These are phyloP conservation scores for Cornus kousa DNA, from an alignment of 148 eudicot species.

Conservation along the genomic window DNA sequence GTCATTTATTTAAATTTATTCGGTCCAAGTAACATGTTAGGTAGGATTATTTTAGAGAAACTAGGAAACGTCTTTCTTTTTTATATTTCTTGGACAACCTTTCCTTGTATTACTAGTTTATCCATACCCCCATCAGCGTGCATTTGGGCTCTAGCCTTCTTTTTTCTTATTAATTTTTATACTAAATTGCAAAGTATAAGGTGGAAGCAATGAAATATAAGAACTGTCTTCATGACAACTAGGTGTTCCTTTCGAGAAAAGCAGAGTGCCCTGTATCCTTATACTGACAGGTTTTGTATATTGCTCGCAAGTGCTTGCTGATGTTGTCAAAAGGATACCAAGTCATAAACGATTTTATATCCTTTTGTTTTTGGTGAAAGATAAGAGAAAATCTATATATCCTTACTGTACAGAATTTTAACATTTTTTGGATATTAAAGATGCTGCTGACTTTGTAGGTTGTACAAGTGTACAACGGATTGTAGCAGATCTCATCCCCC, in stretches of 20 bases:
- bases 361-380: background rate
- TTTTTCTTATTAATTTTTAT: too few species aligned
- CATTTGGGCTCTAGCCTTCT: background rate
- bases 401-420: background rate
- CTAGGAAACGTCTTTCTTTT: background rate
- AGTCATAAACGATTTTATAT: background rate
- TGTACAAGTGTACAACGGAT: slow-evolving; percentile 76
- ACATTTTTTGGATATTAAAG: background rate
- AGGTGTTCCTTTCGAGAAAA: background rate
- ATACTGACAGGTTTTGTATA: background rate
- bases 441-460: slow-evolving; percentile 46
- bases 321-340: background rate
- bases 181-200: background rate
- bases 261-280: background rate
- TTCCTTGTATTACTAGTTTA: background rate
- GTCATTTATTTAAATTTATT: too few species aligned
- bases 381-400: background rate
- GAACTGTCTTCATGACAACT: background rate
- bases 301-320: background rate
- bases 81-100: background rate
- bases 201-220: background rate
- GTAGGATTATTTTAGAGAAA: background rate
- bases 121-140: background rate
- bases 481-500: slow-evolving; percentile 70
- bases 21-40: background rate